Evolutionary conservation across 2,329 filamentous ascomycete species (phyloP), one percentile per base, ranked within the genome.

Genomic region (Aspergillus sp.): DNA sequence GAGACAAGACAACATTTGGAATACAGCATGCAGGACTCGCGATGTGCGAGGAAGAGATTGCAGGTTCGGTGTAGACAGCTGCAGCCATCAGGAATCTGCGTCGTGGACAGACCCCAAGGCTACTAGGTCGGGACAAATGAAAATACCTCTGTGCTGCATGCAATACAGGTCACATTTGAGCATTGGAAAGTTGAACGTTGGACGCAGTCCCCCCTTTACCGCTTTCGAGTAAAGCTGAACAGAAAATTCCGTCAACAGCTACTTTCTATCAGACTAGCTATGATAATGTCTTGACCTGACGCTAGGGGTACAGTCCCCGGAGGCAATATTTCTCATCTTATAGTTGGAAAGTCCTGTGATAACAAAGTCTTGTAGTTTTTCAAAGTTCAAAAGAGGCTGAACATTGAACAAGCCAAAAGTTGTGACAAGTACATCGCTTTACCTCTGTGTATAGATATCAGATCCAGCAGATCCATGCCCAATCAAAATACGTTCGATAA

Each of bases 1-100:
- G 52, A 66, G 43, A 25, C 62, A 28, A 41, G 53, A 57, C 23
- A 62, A 25, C 64, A 65, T 66, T 59, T 58, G 19, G 50, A 59
- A 19, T 50, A 60, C 60, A 54, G 49, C 8, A 54, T 15, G 28
- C 19, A n/a, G 25, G 45, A 23, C 11, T 19, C 45, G 22, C 5
- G 23, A 52, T 45, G 9, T 7, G 28, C 11, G 9, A 13, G 9
- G 47, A 13, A 43, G 23, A 25, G 8, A 9, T 28, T 28, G 31
- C 25, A 8, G 15, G 4, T 31, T n/a, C 3, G 23, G 17, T 9
- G 25, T n/a, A 41, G 34, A 11, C n/a, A 22, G n/a, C 13, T 47
- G 5, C n/a, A 57, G 25, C 28, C 9, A 13, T 22, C 30, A 25
- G 23, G 25, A 17, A 34, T 28, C 25, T 28, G 25, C 25, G 25